Conservation (phyloP, 768 basidiomycete species). For the Leccinum uliginosum region DNA sequence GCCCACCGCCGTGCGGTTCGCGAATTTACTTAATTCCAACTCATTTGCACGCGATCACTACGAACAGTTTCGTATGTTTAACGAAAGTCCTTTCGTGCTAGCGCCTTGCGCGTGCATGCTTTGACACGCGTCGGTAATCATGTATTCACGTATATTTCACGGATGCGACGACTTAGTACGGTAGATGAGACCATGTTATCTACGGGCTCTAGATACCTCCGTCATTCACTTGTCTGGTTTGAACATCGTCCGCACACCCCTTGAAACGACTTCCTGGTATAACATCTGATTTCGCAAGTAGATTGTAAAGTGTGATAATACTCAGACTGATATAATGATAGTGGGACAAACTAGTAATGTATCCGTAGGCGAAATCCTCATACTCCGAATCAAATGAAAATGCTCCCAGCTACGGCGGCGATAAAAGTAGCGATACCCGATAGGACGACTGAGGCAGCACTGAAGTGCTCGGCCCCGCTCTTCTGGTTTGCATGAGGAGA, state of each 20-base stretch:
- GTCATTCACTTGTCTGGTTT: background rate
- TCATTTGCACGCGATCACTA: conserved; percentile 2
- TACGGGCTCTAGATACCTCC: background rate
- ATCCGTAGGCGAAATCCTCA: background rate
- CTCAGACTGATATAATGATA: background rate
- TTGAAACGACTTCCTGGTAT: background rate
- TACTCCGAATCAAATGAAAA: conserved; percentile 17
- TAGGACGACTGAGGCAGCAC: conserved; percentile 18
- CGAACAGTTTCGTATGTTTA: background rate
- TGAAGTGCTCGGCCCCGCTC: conserved; percentile 28
- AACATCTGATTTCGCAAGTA: conserved; percentile 2
- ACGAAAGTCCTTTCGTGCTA: background rate
- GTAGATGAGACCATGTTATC: conserved; percentile 9
- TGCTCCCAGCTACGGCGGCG: conserved; percentile 20
- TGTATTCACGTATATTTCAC: conserved; percentile 14
- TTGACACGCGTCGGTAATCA: conserved; percentile 3
- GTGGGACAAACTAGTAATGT: conserved; percentile 8
- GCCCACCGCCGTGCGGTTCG: background rate
- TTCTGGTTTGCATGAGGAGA: conserved; percentile 31
- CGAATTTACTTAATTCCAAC: background rate
- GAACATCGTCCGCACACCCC: background rate
- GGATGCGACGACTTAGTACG: background rate
- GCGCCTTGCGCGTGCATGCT: background rate
- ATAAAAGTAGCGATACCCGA: conserved; percentile 22
- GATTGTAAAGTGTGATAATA: conserved; percentile 6